Base-by-base conservation (phyloP, 1,139 yeast species). In the Saccharomyces hybrid region DNA sequence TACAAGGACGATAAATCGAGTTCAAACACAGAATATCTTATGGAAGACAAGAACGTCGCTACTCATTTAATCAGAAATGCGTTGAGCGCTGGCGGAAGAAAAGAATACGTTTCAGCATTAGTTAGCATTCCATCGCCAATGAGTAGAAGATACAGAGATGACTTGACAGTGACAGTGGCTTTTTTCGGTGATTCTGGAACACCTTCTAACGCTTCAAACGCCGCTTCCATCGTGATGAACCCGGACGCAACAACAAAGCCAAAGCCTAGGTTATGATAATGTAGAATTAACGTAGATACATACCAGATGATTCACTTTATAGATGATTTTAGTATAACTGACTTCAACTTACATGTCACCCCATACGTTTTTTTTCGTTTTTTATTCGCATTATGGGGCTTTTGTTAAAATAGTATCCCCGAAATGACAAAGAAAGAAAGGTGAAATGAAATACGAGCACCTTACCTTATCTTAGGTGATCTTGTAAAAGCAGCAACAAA, bases 51-150 rank as follows among this genome's bases (percentile, higher is more conserved):
- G 34, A 93, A 93, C 65, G 96, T 86, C 4, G 86, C 97, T 1
- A 93, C 99, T 0, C 99, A 93, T 70, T 76, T 93, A 64, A 87
- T 93, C 52, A 80, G 99, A 67, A 93, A 93, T 70, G 98, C 99
- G 0, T 77, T 93, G 55, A 91, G 97, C 52, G 96, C 97, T 8
- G 82, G 81, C 14, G 96, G 96, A 2, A 83, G 87, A 41, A 80
- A 82, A 60, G 97, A 91, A 57, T 93, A 88, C 64, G 89, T 91
- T 0, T 83, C 91, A 13, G 87, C 95, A 81, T 75, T 93, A 57
- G 85, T 91, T 25, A 86, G 95, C 53, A 90, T 93, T 55, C 98
- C 99, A n/a, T 82, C 89, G 42, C 97, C 99, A 1, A 80, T 87
- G 60, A 87, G 97, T 23, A 82, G 99, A 71, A 80, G 89, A 51